Base-by-base conservation (phyloP, 2,329 filamentous ascomycete genomes). In the Geosmithia morbida region DNA sequence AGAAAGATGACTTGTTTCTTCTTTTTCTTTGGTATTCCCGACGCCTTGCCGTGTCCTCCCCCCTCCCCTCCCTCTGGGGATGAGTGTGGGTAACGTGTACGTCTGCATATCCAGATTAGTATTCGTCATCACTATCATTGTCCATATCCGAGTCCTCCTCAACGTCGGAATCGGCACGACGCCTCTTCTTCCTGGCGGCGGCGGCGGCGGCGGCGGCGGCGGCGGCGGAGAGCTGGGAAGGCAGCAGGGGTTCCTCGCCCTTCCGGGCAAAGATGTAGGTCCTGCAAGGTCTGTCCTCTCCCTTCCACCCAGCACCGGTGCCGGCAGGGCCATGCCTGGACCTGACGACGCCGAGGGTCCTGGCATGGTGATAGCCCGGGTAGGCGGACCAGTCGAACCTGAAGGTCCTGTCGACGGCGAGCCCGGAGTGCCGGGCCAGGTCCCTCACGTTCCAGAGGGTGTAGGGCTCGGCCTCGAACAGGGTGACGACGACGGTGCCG, bases 401-500 rank as follows among this genome's bases (percentile, higher is more conserved):
- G 59, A 85, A 89, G 61, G 82, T 87, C 56, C 75, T 68, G 55
- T 80, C 71, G 37, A 88, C 82, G 56, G 77, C 74, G 46, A 90
- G 66, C 5, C 84, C 85, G 4, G 73, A 72, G 61, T 95, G 87
- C 7, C 90, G 75, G 2, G 78, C 92, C 26, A 98, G 70, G 66
- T 96, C 90, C 37, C 82, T 77, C 22, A 97, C 75, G 66, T 97
- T 96, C 92, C 92, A 98, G 1, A 96, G 74, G 2, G 87, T 90
- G 62, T 98, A 98, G 0, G 92, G 92, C 62, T 94, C 84, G 49
- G 85, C 85, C 63, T 96, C 90, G 61, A 98, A 98, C 10, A 97
- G 68, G 0, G 88, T 94, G 19, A 97, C 80, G 46, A 95, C 66
- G 47, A 96, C 80, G 55, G 75, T 60, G 37, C 80, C 81, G 6